phyloP scores from a whole-genome alignment of 805 yeast species.

The Hanseniaspora jakobsenii region DNA sequence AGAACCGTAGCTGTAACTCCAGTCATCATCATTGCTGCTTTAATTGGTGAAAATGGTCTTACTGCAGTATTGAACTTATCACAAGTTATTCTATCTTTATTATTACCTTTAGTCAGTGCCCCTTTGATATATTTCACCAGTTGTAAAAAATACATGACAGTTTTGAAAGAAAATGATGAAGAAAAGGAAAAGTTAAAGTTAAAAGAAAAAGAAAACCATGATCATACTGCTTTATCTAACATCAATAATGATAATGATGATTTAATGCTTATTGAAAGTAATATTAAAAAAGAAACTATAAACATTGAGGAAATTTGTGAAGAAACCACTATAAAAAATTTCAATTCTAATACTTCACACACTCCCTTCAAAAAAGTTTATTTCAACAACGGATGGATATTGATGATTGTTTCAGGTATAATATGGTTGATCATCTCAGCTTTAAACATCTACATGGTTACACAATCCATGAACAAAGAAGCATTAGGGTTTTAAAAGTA shows the following conservation, averaged over 20 bases:
- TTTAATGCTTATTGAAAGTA: no score
- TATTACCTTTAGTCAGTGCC: conserved; percentile 77
- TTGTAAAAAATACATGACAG: conserved; percentile 52
- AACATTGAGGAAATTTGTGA: no score
- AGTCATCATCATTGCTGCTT: conserved; percentile 58
- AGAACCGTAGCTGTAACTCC: conserved; percentile 72
- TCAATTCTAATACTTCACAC: no score
- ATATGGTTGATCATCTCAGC: conserved; percentile 63
- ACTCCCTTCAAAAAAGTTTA: conserved; percentile 15
- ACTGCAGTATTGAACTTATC: conserved; percentile 64
- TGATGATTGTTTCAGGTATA: conserved; percentile 38
- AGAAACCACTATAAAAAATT: conserved; percentile 13
- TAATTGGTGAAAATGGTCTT: conserved; percentile 73
- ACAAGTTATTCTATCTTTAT: conserved; percentile 70
- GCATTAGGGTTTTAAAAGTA: conserved; percentile 1
- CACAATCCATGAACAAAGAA: conserved; percentile 22
- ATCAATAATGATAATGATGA: conserved; percentile 22
- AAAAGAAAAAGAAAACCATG: no score
- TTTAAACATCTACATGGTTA: conserved; percentile 57
- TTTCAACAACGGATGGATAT: conserved; percentile 46
- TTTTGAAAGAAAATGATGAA: conserved; percentile 33
- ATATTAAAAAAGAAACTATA: no score
- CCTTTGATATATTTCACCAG: conserved; percentile 78
- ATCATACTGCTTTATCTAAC: no score
- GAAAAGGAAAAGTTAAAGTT: no score